Evolutionary conservation across 2,329 filamentous ascomycete species (phyloP), one percentile per base, ranked within the genome.

Genomic region (Verticillium nonalfalfae): DNA sequence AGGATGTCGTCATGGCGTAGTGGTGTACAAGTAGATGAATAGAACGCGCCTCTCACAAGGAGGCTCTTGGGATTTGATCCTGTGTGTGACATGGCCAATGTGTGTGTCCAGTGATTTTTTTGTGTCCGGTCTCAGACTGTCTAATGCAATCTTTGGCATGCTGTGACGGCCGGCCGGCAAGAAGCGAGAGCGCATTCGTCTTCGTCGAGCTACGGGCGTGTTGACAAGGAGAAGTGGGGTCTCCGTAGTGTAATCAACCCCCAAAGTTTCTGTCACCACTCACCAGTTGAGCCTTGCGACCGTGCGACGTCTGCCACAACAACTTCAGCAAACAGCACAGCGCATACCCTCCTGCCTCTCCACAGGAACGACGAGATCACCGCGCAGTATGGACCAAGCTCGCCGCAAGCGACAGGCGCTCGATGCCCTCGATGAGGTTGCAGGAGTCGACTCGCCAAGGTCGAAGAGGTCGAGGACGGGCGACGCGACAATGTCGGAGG

Each of bases 371-470:
- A 52, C 6, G 21, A n/a, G 7, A 21, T 11, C 21, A 31, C 5
- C 10, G 15, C 56, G 1, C 14, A 58, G 5, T 9, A 66, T 66
- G 65, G 34, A 59, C 4, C 33, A 60, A 7, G 26, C 60, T 39
- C 61, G 59, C 79, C 75, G 76, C 59, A 88, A 89, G 75, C 81
- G 86, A 63, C 81, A 81, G 61, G 86, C 85, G 61, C 80, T 81
- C 35, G 85, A 88, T 71, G 78, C 84, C 52, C 78, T 88, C 45
- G 85, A 87, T 40, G 83, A 86, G 64, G 72, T 85, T 55, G 73
- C 75, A 40, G 83, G 78, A 60, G 72, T 81, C 61, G 81, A 78
- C 57, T 87, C 85, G 36, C 85, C 85, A 3, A 81, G 80, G 36
- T 83, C 83, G 26, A 89, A 87, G 72, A 81, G 77, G 66, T 85